These are phyloP conservation scores for Sphagnum tenellum DNA, from an alignment of 225 moss, liverwort and hornwort species.

Conservation along the genomic window DNA sequence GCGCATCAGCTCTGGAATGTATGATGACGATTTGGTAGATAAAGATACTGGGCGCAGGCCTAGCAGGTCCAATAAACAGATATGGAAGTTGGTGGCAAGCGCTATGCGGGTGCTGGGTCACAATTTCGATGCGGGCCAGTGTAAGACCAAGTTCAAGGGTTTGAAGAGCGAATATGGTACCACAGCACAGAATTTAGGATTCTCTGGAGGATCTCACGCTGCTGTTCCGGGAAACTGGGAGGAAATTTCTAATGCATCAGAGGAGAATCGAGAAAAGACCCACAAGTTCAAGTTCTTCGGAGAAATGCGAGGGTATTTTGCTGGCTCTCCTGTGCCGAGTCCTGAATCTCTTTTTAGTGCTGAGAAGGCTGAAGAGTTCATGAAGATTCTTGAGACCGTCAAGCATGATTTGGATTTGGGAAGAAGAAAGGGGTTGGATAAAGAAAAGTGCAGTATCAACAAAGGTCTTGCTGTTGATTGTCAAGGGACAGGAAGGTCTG, in stretches of 20 bases:
- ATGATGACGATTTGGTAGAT: constrained; percentile 2
- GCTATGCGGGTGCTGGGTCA: background rate
- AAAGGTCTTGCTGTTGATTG: background rate
- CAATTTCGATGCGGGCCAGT: constrained; percentile 7
- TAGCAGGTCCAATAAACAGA: constrained; percentile 6
- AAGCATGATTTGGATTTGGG: background rate
- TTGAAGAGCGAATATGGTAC: constrained; percentile 2
- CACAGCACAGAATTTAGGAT: background rate
- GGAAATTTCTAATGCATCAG: background rate
- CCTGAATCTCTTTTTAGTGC: constrained; percentile 1
- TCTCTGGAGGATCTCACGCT: background rate
- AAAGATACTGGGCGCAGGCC: background rate
- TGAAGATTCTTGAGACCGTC: background rate
- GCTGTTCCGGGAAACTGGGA: background rate
- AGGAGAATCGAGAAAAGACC: constrained; percentile 3
- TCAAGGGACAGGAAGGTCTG: background rate
- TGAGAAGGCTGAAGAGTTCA: constrained; percentile 2
- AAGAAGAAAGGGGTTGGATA: background rate
- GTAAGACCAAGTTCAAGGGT: constrained; percentile 8
- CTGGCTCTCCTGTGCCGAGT: background rate
- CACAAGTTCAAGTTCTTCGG: constrained; percentile 3
- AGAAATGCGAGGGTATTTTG: constrained; percentile 7
- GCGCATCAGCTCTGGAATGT: background rate
- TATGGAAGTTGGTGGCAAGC: constrained; percentile 4
- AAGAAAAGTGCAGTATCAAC: constrained; percentile 1